phyloP scores from a whole-genome alignment of 768 basidiomycete genomes.

The Gloeopeniophorella convolvens region DNA sequence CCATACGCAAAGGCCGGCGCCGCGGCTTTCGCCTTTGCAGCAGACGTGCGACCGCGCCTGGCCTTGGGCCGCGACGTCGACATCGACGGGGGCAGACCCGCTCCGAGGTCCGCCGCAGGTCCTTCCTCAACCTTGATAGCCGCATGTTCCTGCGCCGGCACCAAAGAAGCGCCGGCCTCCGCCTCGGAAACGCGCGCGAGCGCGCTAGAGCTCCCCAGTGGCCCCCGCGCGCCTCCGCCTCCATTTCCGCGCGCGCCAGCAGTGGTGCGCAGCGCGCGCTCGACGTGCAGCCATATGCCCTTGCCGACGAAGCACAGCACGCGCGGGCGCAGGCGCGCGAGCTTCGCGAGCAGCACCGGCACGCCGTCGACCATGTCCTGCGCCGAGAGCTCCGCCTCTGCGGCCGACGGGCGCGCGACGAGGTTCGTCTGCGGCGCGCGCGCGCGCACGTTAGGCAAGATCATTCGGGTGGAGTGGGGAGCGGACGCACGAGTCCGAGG shows the following conservation, averaged over 20 bases:
- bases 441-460: background rate
- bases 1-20: conserved; percentile 30
- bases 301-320: conserved; percentile 78
- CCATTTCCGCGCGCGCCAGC: background rate
- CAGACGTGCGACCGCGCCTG: background rate
- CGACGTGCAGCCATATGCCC: conserved; percentile 46
- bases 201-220: too few relatives aligned
- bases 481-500: conserved; percentile 54
- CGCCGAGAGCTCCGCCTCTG: conserved; percentile 50
- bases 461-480: background rate
- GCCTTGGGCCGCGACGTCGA: too few relatives aligned
- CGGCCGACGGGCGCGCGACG: conserved; percentile 58
- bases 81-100: too few relatives aligned
- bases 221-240: background rate
- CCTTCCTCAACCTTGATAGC: too few relatives aligned
- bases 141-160: too few relatives aligned
- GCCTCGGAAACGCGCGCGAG: too few relatives aligned
- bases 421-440: conserved; percentile 58
- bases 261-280: conserved; percentile 25
- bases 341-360: conserved; percentile 51
- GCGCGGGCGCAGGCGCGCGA: conserved; percentile 48
- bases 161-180: too few relatives aligned
- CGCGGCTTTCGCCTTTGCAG: conserved; percentile 6
- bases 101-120: too few relatives aligned
- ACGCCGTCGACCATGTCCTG: conserved; percentile 50